These are phyloP conservation scores for Ochetophila trinervis DNA, from an alignment of 306 rosid species.

Conservation along the genomic window DNA sequence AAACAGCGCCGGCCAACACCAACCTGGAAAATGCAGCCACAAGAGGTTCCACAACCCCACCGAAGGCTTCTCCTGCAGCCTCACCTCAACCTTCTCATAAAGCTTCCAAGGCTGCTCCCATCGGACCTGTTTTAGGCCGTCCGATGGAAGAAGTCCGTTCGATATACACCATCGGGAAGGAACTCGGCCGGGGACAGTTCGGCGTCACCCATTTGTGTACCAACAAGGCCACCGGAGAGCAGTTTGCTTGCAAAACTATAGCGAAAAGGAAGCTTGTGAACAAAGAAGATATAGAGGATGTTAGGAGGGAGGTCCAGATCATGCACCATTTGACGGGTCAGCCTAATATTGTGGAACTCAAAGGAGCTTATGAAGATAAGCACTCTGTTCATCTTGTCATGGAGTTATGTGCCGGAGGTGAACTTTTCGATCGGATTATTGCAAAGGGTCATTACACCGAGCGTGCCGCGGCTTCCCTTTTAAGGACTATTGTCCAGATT, in stretches of 20 bases:
- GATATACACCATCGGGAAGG: constrained; percentile 67
- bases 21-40: not conserved
- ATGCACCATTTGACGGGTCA: constrained; percentile 94
- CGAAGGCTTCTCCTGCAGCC: constrained; percentile 19
- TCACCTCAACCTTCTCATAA: constrained; percentile 37
- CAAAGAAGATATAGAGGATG: constrained; percentile 87
- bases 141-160: constrained; percentile 77
- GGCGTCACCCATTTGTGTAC: constrained; percentile 89
- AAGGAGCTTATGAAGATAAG: constrained; percentile 86
- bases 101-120: constrained; percentile 28
- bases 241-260: constrained; percentile 85
- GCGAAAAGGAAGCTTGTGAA: constrained; percentile 83
- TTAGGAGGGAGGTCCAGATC: constrained; percentile 88
- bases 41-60: constrained; percentile 3
- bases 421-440: constrained; percentile 86
- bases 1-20: not conserved
- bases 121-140: constrained; percentile 75
- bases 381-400: constrained; percentile 86
- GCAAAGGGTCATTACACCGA: constrained; percentile 95
- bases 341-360: constrained; percentile 77
- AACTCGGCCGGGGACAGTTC: constrained; percentile 90
- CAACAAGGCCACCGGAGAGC: constrained; percentile 62
- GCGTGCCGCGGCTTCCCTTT: constrained; percentile 80
- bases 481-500: constrained; percentile 81
- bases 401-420: constrained; percentile 97